Evolutionary conservation across 2,329 filamentous ascomycete genomes (phyloP), one percentile per base, ranked within the genome.

Genomic region (Exserohilum rostratum): DNA sequence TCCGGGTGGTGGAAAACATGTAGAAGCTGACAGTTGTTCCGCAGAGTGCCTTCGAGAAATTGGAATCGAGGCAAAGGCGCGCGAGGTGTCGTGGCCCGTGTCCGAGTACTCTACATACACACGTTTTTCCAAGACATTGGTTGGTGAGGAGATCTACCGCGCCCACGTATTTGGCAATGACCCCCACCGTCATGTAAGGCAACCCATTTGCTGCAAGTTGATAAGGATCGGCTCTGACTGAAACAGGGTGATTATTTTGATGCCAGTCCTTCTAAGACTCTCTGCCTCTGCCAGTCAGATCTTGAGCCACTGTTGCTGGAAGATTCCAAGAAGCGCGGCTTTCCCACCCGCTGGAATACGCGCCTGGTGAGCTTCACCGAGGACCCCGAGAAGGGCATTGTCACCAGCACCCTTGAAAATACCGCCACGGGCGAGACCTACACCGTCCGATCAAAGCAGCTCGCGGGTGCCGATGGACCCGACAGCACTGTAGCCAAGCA

Each of bases 111-210:
- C 50, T 3, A 46, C 43, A 6, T 52, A 34, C 10, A 52, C 50
- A 5, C 44, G 50, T 5, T 47, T 53, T 15, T 43, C 29, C 20
- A 35, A 48, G 37, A 53, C 50, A 11, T 13, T 53, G 37, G 38
- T 42, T 31, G 50, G 50, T 11, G 50, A 53, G 22, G 44, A 48
- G 31, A 48, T 53, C 15, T 44, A 53, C 27, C 25, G 43, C 10
- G 42, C 50, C 13, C 35, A 52, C 40, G 43, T 52, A 5, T 52
- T 52, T 35, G 50, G 50, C n/a, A 52, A 52, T 30, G 39, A 46
- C 17, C 43, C 50, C 17, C 43, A 52, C 33, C 15, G 42, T 33
- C 43, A 52, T 42, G 50, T 52, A 46, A 52, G 50, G 30, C 20
- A 25, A 25, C 35, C 25, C 25, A 17, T 10, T 29, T 18, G 12